Percentiles rank a stretch among this genome's conserved stretches.
phyloP scores from a whole-genome alignment of 495 filamentous ascomycete genomes.

The Daldinia concentrica region DNA sequence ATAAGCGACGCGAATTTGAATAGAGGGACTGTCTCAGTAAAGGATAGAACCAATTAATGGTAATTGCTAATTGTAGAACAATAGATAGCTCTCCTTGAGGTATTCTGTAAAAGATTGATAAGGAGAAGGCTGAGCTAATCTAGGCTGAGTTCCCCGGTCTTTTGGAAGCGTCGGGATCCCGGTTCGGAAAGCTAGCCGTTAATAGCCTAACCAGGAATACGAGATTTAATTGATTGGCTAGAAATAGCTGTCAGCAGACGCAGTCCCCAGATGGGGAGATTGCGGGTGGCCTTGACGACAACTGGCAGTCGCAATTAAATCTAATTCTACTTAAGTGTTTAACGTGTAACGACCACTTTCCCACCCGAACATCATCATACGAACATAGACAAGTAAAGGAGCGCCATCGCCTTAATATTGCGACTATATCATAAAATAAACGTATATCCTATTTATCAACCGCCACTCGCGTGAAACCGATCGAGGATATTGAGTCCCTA shows the following conservation, averaged over 20 bases:
- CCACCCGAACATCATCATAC: slow-evolving; percentile 6
- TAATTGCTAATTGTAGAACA: neutral
- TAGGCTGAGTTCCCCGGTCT: slow-evolving; percentile 27
- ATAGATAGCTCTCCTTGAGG: neutral
- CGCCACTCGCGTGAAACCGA: neutral
- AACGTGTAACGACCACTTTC: slow-evolving; percentile 8
- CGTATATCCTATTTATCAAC: neutral
- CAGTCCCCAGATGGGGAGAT: slow-evolving; percentile 18
- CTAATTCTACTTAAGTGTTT: slow-evolving; percentile 1
- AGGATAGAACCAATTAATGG: neutral
- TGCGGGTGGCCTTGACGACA: slow-evolving; percentile 22
- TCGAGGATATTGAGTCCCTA: neutral
- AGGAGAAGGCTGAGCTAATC: slow-evolving; percentile 30
- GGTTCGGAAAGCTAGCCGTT: slow-evolving; percentile 24
- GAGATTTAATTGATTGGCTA: slow-evolving; percentile 24
- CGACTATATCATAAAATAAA: neutral
- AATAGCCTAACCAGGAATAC: slow-evolving; percentile 35
- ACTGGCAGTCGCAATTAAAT: slow-evolving; percentile 29
- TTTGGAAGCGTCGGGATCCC: slow-evolving; percentile 9
- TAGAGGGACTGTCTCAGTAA: neutral
- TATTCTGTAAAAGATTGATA: slow-evolving; percentile 3
- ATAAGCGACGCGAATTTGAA: neutral
- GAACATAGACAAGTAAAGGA: neutral
- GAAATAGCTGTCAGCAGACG: slow-evolving; percentile 18
- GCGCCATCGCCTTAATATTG: neutral